Base-by-base conservation (phyloP, 225 moss, liverwort and hornwort genomes). In the Pseudisothecium myosuroides region DNA sequence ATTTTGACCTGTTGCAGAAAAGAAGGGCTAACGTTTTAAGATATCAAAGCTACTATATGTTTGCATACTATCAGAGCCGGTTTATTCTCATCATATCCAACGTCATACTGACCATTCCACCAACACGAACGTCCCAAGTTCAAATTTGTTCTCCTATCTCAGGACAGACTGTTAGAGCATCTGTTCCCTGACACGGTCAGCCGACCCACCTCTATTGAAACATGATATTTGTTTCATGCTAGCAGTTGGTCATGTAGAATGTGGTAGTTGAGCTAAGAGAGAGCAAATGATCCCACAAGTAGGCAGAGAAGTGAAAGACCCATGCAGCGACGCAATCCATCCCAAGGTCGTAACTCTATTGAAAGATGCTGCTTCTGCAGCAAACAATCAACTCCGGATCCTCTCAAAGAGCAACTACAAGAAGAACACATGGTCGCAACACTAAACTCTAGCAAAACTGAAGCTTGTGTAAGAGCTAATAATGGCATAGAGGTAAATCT, bases 381-480 rank as follows among this genome's bases (percentile, higher is more conserved):
- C 88, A 72, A 72, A 77, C 83, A 76, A 88, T 86, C 69, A 88
- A 88, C 83, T 88, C 83, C 89, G 61, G 39, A 22, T 63, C 69
- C 81, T 43, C 54, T 81, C 84, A 58, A 85, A 87, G 81, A 81
- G 88, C 63, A 88, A 88, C 84, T 75, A 66, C 73, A 83, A 82
- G 83, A 73, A 67, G 56, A 86, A 76, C 47, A 76, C 83, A 88
- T 58, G 86, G 64, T 72, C 55, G 52, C 82, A 88, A 88, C 90
- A 80, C 81, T 87, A 86, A 66, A 86, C 77, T 86, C 93, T 92
- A 82, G 55, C 91, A 92, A 92, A 90, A 92, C 90, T 94, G 91
- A 90, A 90, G 85, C 87, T 84, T 88, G 43, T 90, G 88, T 83
- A 60, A 89, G 84, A 81, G 84, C 56, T 86, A 67, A 63, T 82